Percentiles rank a stretch among this genome's conserved stretches.
phyloP scores from a whole-genome alignment of 441 rosid species.

The Corymbia calophylla region DNA sequence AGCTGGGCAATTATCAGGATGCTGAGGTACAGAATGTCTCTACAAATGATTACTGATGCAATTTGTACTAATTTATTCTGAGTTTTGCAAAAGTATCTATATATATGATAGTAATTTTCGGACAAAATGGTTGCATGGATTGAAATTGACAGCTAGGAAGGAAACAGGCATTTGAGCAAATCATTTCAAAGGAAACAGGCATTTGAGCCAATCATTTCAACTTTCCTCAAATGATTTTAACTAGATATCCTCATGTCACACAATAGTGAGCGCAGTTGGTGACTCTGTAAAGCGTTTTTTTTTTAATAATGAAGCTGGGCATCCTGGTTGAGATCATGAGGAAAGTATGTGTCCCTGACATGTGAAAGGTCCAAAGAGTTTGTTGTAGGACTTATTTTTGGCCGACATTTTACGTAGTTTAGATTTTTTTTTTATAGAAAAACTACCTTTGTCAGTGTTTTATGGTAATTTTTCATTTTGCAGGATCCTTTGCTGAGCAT shows the following conservation, averaged over 20 bases:
- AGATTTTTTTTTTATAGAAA: neutral
- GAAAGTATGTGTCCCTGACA: neutral
- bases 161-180: neutral
- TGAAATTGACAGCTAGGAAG: neutral
- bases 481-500: constrained; percentile 73
- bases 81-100: neutral
- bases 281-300: neutral
- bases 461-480: neutral
- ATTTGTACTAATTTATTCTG: neutral
- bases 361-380: neutral
- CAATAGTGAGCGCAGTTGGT: neutral
- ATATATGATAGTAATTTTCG: neutral
- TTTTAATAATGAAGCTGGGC: neutral
- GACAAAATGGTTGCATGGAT: neutral
- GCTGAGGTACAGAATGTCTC: constrained; percentile 33
- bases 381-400: neutral
- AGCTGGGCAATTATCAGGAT: constrained; percentile 34
- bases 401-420: neutral
- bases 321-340: neutral
- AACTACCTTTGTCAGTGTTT: neutral
- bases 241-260: neutral
- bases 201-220: neutral
- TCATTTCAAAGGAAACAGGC: neutral
- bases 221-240: neutral
- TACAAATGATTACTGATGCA: neutral